Percentiles rank a stretch among this genome's conserved stretches.
phyloP scores from a whole-genome alignment of 441 rosid genomes.

The Pelargonium australe region DNA sequence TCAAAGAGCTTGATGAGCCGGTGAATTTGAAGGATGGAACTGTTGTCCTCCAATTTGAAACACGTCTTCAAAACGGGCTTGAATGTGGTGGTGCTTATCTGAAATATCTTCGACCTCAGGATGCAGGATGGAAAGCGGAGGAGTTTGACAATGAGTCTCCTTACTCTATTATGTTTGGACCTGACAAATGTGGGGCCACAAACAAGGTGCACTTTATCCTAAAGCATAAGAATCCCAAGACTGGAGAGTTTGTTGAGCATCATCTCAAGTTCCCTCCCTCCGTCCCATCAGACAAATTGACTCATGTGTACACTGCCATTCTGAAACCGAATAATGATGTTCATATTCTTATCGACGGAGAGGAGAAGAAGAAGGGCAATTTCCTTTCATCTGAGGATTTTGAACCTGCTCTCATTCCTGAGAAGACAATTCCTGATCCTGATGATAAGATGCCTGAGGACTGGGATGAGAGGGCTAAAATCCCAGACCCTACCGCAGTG shows the following conservation, averaged over 20 bases:
- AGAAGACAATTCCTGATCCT: constrained; percentile 26
- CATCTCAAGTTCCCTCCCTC: constrained; percentile 28
- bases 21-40: constrained; percentile 21
- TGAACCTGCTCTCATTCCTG: constrained; percentile 27
- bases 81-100: constrained; percentile 35
- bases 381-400: constrained; percentile 27
- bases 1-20: constrained; percentile 24
- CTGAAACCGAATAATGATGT: constrained; percentile 25
- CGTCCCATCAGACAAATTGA: constrained; percentile 25
- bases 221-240: constrained; percentile 29
- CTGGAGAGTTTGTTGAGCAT: constrained; percentile 26
- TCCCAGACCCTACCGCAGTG: constrained; percentile 22
- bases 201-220: constrained; percentile 34
- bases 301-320: constrained; percentile 34
- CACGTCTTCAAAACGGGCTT: constrained; percentile 28
- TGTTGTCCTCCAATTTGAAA: constrained; percentile 29
- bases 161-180: constrained; percentile 35
- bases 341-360: constrained; percentile 26
- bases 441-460: constrained; percentile 33
- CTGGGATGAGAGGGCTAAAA: constrained; percentile 30
- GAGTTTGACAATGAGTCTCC: constrained; percentile 26
- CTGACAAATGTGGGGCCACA: constrained; percentile 30
- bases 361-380: constrained; percentile 26
- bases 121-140: constrained; percentile 24
- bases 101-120: constrained; percentile 31